Conservation (phyloP, 257 asterid genomes). For the Nicotiana paniculata region DNA sequence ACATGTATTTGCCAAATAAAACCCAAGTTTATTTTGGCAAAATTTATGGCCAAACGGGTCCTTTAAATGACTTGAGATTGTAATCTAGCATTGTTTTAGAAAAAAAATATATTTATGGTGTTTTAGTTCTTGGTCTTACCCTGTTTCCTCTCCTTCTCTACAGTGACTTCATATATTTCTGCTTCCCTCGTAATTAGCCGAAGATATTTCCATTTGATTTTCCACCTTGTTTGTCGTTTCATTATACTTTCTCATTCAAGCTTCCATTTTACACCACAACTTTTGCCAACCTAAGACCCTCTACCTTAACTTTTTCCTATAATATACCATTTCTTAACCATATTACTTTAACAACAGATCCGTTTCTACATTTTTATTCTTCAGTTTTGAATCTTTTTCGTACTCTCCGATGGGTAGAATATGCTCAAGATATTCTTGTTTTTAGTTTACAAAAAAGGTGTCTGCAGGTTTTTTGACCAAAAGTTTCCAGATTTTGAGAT, state of each 20-base stretch:
- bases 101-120: not conserved
- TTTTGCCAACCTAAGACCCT: not conserved
- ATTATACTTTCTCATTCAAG: not conserved
- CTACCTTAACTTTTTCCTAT: not conserved
- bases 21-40: too few relatives aligned
- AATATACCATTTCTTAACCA: not conserved
- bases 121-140: not conserved
- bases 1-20: too few relatives aligned
- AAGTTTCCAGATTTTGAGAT: not conserved
- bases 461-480: not conserved
- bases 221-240: not conserved
- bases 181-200: not conserved
- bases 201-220: not conserved
- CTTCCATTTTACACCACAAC: slow-evolving; percentile 16
- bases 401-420: not conserved
- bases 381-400: not conserved
- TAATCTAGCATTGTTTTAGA: too few relatives aligned
- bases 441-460: not conserved
- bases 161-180: not conserved
- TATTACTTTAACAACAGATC: too few relatives aligned
- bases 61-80: too few relatives aligned
- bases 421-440: slow-evolving; percentile 7
- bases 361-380: not conserved
- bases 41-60: too few relatives aligned
- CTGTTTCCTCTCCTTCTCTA: not conserved